Percentiles rank a stretch among this genome's conserved stretches.
phyloP scores from a whole-genome alignment of 2,329 filamentous ascomycete species.

The Aspergillus sp. region DNA sequence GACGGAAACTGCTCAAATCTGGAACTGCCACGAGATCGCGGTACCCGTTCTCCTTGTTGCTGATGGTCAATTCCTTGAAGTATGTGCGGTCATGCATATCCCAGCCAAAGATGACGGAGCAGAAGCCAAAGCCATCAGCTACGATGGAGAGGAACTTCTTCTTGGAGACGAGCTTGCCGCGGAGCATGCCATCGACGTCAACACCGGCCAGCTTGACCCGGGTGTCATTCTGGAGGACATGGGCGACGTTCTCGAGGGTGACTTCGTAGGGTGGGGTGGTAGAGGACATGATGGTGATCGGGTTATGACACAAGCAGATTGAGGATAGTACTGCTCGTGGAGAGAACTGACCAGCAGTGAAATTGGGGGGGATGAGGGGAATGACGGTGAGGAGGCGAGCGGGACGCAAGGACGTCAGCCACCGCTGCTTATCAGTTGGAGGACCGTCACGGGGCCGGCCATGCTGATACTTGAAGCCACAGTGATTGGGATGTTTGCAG shows the following conservation, averaged over 20 bases:
- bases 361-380: background rate
- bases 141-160: slow-evolving; percentile 86
- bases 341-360: background rate
- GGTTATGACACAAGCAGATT: background rate
- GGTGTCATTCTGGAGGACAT: slow-evolving; percentile 68
- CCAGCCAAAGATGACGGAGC: slow-evolving; percentile 93
- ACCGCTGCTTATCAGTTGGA: background rate
- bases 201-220: slow-evolving; percentile 86
- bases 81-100: slow-evolving; percentile 96
- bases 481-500: background rate
- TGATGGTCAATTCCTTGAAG: slow-evolving; percentile 78
- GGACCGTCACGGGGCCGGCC: background rate
- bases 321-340: background rate
- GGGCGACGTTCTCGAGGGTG: slow-evolving; percentile 65
- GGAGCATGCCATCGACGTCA: slow-evolving; percentile 83
- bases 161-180: slow-evolving; percentile 89
- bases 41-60: slow-evolving; percentile 89
- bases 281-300: background rate
- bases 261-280: slow-evolving; percentile 18
- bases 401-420: background rate
- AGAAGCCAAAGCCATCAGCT: slow-evolving; percentile 85
- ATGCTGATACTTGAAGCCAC: background rate
- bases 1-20: slow-evolving; percentile 73
- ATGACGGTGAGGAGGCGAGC: background rate
- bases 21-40: slow-evolving; percentile 80